Evolutionary conservation across 2,329 filamentous ascomycete genomes (phyloP).

Genomic region (Ceratocystis cubensis): DNA sequence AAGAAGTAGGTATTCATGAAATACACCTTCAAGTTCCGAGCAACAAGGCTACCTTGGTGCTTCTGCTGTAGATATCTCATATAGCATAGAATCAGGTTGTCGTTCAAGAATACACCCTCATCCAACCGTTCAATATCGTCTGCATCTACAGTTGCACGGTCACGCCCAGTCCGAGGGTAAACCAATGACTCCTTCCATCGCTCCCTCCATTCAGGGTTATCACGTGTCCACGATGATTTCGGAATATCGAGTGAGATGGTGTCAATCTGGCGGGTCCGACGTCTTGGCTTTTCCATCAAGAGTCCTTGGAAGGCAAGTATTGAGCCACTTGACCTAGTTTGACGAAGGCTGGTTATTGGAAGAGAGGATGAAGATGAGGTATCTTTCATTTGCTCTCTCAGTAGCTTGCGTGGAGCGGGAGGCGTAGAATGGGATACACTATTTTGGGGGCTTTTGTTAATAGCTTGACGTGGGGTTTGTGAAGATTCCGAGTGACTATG

Average conservation of each 20-base stretch:
- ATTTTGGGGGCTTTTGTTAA: neutral
- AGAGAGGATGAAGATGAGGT: neutral
- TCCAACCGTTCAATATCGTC: slow-evolving; percentile 67
- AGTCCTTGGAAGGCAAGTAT: slow-evolving; percentile 5
- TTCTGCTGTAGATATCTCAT: slow-evolving; percentile 59
- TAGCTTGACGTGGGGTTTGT: neutral
- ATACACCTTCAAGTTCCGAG: slow-evolving; percentile 49
- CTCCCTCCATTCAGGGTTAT: slow-evolving; percentile 39
- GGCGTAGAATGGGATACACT: neutral
- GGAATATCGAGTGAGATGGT: neutral
- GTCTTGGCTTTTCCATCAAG: neutral
- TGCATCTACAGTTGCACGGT: slow-evolving; percentile 53
- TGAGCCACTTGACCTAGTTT: slow-evolving; percentile 17
- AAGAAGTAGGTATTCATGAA: slow-evolving; percentile 94
- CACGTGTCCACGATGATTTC: slow-evolving; percentile 35
- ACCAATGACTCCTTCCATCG: slow-evolving; percentile 47
- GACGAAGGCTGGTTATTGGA: neutral
- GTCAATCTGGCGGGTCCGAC: slow-evolving; percentile 3
- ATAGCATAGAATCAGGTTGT: slow-evolving; percentile 84
- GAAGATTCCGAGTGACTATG: neutral
- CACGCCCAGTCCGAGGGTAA: slow-evolving; percentile 46
- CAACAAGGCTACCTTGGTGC: slow-evolving; percentile 42
- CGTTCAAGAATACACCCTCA: slow-evolving; percentile 78
- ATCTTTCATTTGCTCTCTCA: slow-evolving; percentile 3
- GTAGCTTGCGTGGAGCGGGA: neutral